Evolutionary conservation across 2,329 filamentous ascomycete genomes (phyloP), one percentile per base, ranked within the genome.

Genomic region (Pseudogymnoascus sp.): DNA sequence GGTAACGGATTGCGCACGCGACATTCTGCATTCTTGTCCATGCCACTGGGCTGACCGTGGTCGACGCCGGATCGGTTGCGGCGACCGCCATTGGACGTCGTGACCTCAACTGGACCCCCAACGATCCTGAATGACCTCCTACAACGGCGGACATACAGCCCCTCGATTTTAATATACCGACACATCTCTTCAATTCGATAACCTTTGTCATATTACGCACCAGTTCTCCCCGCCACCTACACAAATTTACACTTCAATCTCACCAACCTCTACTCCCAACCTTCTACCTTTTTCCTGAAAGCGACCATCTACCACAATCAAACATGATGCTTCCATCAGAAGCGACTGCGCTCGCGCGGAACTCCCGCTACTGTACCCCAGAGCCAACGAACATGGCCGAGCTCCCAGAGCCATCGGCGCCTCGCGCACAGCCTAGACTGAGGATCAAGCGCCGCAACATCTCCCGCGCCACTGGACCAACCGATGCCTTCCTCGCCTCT

Each of bases 401-500:
- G 21, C 19, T 46, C 42, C 42, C 42, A 26, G 42, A 46, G 13
- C 42, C 42, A 46, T 46, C 42, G 13, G 42, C 42, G 42, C 42
- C 42, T 46, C 42, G 42, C 21, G 42, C 42, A 26, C 42, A 46
- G 21, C 42, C 42, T 26, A 23, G 72, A 60, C 63, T 73, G 15
- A 72, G 70, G 63, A 67, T 74, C 19, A 67, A 67, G 50, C 59
- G 72, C 60, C 69, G 72, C 50, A 70, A 70, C 67, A 67, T 67
- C 29, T 70, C 56, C 69, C 19, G 70, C 56, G 38, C 64, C 71
- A 74, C 79, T 64, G 84, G 84, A 38, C 84, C 85, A 1, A 88
- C 85, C 1, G 79, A 86, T 69, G 83, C 88, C 60, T 88, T 88
- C 69, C 79, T 88, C n/a, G 85, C 84, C 2, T 87, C 84, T 3